Percentiles rank a stretch among this genome's conserved stretches.
These are phyloP conservation scores for Leptographium radiaticola DNA, from an alignment of 2,329 filamentous ascomycete genomes.

Conservation along the genomic window DNA sequence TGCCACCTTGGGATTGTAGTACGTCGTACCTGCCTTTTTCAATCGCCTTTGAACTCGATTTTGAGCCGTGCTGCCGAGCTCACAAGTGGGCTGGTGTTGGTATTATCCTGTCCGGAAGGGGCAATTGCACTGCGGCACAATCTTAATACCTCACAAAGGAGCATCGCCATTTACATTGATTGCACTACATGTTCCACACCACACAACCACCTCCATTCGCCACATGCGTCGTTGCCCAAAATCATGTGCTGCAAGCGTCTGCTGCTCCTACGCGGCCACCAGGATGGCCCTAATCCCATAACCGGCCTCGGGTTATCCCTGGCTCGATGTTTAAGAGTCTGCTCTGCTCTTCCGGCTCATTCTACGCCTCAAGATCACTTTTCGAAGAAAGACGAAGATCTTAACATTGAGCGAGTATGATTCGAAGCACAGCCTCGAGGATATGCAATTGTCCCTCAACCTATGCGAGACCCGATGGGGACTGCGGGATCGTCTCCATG, in stretches of 20 bases:
- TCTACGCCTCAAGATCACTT: too few relatives aligned
- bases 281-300: too few relatives aligned
- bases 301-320: too few relatives aligned
- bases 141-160: background rate
- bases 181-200: too few relatives aligned
- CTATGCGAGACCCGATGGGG: background rate
- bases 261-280: too few relatives aligned
- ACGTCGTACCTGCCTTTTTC: background rate
- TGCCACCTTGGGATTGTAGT: background rate
- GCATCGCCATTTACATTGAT: too few relatives aligned
- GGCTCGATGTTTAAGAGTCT: too few relatives aligned
- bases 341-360: too few relatives aligned
- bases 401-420: background rate
- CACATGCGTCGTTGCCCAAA: too few relatives aligned
- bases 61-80: background rate
- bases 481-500: background rate
- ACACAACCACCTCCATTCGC: too few relatives aligned
- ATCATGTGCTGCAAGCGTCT: too few relatives aligned
- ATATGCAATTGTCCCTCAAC: background rate
- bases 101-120: background rate
- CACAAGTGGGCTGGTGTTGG: background rate
- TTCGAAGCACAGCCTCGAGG: too few relatives aligned
- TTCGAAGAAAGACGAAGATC: background rate
- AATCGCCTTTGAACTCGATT: background rate
- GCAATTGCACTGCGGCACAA: background rate